Evolutionary conservation across 768 basidiomycete genomes (phyloP), one percentile per base, ranked within the genome.

Genomic region (Russula vinacea): DNA sequence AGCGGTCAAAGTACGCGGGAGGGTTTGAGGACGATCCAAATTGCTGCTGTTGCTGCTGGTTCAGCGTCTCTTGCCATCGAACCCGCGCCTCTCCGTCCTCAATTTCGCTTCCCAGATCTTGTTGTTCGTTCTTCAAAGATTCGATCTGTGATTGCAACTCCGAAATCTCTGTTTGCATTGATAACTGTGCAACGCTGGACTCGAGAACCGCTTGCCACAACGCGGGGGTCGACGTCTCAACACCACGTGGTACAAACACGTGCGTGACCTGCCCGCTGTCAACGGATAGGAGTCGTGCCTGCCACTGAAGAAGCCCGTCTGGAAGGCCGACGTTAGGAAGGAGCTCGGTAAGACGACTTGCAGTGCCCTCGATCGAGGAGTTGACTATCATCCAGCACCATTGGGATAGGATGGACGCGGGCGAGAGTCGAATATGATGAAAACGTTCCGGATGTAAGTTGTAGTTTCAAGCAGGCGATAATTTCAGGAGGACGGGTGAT

Each of bases 401-500:
- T 78, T 65, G 0, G 86, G 83, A 67, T 87, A 81, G 22, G 68
- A 60, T 0, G 83, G 79, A 13, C 88, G 79, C 6, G 84, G 80
- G 70, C 88, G 87, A 3, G 87, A 86, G 73, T 89, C 87, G 63
- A 89, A 89, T 49, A 88, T 74, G 51, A 83, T 77, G 67, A 83
- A 88, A 16, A 83, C 71, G 26, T 74, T 71, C n/a, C 56, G 47
- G 55, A 35, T 6, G 58, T 37, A 19, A 57, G 68, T 39, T 65
- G 58, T 44, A 78, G 68, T 63, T 75, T 77, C 64, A 86, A 70
- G 69, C 84, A 82, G n/a, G 81, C 78, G 14, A 89, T 72, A 57
- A 89, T 88, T 70, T 89, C 88, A 0, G 88, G 87, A 40, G 88
- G 86, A 24, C 86, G 84, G 0, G 87, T 89, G 65, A 89, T 83